Evolutionary conservation across 129 eudicot genomes (phyloP).

Genomic region (Tagetes erecta): DNA sequence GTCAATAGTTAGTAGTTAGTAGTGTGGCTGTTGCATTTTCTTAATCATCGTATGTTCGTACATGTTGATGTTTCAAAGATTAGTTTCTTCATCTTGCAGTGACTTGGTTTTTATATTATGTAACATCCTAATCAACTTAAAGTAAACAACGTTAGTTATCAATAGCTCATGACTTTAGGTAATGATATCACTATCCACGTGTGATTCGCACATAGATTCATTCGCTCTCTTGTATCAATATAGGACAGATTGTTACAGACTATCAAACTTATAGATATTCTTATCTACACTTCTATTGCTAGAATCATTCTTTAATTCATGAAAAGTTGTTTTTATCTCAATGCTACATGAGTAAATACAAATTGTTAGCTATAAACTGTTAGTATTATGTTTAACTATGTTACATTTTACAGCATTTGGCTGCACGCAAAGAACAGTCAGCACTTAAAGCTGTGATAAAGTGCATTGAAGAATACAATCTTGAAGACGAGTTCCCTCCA

Average conservation of each 20-base stretch:
- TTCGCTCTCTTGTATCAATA: neutral
- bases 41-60: neutral
- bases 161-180: neutral
- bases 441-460: conserved; percentile 89
- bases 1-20: neutral
- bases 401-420: conserved; percentile 55
- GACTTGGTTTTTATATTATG: neutral
- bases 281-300: conserved; percentile 3
- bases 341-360: neutral
- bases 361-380: neutral
- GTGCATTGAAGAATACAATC: conserved; percentile 97
- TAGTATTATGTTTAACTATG: conserved; percentile 6
- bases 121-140: neutral
- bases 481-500: conserved; percentile 81
- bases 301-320: neutral
- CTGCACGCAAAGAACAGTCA: conserved; percentile 96
- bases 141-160: conserved; percentile 5
- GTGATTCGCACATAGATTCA: neutral
- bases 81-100: neutral
- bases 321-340: neutral
- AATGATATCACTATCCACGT: neutral
- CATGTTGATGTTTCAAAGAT: neutral
- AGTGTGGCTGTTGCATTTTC: neutral
- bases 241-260: neutral
- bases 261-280: neutral